Evolutionary conservation across 2,329 filamentous ascomycete species (phyloP).

Genomic region (Helotiales sp.): DNA sequence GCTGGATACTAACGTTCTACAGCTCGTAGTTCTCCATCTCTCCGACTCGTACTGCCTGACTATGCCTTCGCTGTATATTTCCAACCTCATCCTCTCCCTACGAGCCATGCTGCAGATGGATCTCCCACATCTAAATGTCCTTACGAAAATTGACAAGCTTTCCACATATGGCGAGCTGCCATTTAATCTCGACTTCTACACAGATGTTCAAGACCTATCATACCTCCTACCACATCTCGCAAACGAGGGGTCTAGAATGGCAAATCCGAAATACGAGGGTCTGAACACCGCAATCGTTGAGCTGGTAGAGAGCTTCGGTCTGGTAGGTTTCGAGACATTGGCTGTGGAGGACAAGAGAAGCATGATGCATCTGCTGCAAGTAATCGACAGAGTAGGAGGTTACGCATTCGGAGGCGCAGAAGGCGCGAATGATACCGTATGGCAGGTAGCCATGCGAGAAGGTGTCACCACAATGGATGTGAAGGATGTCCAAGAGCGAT

Average conservation of each 20-base stretch:
- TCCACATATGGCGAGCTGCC: conserved; percentile 80
- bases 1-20: conserved; percentile 29
- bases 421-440: conserved; percentile 93
- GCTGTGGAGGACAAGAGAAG: conserved; percentile 96
- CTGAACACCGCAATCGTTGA: conserved; percentile 86
- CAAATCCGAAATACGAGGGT: conserved; percentile 74
- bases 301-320: conserved; percentile 83
- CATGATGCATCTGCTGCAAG: conserved; percentile 88
- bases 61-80: conserved; percentile 91
- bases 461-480: conserved; percentile 75
- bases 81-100: conserved; percentile 87
- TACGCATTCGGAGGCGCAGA: conserved; percentile 91
- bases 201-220: conserved; percentile 89
- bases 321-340: conserved; percentile 90
- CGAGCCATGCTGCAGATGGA: conserved; percentile 99
- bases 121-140: conserved; percentile 90
- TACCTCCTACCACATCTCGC: conserved; percentile 82
- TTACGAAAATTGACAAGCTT: conserved; percentile 97
- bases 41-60: conserved; percentile 94
- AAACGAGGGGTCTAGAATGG: conserved; percentile 70
- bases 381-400: conserved; percentile 88
- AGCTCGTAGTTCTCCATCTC: conserved; percentile 92
- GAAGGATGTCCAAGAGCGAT: conserved; percentile 90
- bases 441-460: conserved; percentile 90
- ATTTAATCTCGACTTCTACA: conserved; percentile 97